Base-by-base conservation (phyloP, 2,329 filamentous ascomycete species). In the Penicillium italicum region DNA sequence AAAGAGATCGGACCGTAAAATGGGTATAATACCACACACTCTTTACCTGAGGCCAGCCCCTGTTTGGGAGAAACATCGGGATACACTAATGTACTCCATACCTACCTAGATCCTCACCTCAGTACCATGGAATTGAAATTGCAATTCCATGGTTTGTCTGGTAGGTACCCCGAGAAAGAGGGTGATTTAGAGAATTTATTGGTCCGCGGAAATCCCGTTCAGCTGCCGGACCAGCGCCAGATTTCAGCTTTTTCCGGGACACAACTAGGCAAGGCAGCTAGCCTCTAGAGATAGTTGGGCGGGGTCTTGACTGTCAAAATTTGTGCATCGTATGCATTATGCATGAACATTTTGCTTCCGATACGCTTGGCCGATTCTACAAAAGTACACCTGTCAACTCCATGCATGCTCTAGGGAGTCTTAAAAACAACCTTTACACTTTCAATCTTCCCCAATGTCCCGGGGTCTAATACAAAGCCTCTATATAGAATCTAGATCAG, bases 141-240 rank as follows among this genome's bases (percentile, higher is more conserved):
- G 38, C 43, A 20, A 11, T 56, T 60, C 57, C 54, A 10, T 33
- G 42, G 46, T 50, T 60, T 51, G 47, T 41, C 53, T 57, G 50
- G 56, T 41, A 49, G 62, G 37, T 30, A 30, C 14, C 30, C 30
- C 37, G 18, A 54, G 18, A 11, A 31, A 24, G 10, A n/a, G 8
- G 31, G 16, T 28, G 18, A 28, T 20, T 33, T 9, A 16, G 2
- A 7, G 8, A 11, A 18, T 18, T 59, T 30, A 65, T 64, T 65
- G 62, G 63, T 33, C n/a, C 63, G 63, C 62, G 63, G 62, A 64
- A 46, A 33, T 45, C 38, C 41, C 28, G 42, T 38, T 47, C 51
- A 56, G 51, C 30, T 41, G 41, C 58, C 55, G 58, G 44, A 38
- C 50, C 24, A 34, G 34, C 43, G 43, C 38, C 51, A 50, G 26